These are phyloP conservation scores for Anethum foeniculum DNA, from an alignment of 140 eudicot species.

Conservation along the genomic window DNA sequence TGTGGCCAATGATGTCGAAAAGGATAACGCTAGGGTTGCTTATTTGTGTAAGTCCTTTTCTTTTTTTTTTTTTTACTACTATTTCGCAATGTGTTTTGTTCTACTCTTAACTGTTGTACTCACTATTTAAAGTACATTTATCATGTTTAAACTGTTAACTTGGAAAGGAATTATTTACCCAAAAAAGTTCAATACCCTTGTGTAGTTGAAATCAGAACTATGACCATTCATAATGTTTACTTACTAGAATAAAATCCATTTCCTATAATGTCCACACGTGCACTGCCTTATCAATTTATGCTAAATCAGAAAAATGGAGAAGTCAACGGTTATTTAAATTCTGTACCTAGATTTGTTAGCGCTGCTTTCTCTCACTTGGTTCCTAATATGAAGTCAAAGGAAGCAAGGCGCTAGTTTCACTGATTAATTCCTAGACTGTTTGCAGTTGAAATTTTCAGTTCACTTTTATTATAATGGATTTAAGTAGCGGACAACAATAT, in stretches of 20 bases:
- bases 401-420: not conserved
- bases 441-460: not conserved
- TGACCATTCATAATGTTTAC: not conserved
- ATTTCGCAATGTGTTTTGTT: too few relatives aligned
- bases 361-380: not conserved
- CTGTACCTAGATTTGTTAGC: not conserved
- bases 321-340: not conserved
- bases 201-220: not conserved
- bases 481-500: not conserved
- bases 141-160: not conserved
- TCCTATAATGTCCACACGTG: not conserved
- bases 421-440: not conserved
- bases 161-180: not conserved
- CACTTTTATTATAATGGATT: not conserved
- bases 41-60: constrained; percentile 43
- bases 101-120: not conserved
- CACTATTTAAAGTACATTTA: not conserved
- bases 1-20: constrained; percentile 76
- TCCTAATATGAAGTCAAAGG: not conserved
- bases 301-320: not conserved
- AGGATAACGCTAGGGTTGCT: constrained; percentile 80
- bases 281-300: not conserved
- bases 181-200: not conserved
- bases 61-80: too few relatives aligned
- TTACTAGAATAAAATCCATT: not conserved